A percentile compares a stretch with the other conserved stretches of the same genome.
phyloP scores from a whole-genome alignment of 768 basidiomycete genomes.

The Podaxis sp. region DNA sequence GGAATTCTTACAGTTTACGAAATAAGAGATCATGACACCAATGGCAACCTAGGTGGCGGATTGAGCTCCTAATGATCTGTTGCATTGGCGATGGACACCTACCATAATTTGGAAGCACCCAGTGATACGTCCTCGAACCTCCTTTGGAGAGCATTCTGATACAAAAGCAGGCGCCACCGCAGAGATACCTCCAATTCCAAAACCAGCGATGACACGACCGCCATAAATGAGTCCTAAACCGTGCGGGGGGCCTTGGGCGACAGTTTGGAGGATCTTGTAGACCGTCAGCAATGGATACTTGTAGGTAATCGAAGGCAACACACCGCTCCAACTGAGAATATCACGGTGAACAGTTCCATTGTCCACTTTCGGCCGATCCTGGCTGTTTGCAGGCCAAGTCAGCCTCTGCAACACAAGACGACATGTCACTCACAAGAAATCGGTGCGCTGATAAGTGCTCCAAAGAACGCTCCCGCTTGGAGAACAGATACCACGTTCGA shows the following conservation, averaged over 20 bases:
- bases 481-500: slow-evolving; percentile 87
- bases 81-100: not conserved
- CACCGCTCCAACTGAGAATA: slow-evolving; percentile 77
- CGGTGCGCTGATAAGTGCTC: slow-evolving; percentile 72
- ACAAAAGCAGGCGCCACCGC: slow-evolving; percentile 87
- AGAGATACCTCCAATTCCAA: slow-evolving; percentile 81
- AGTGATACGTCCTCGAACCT: slow-evolving; percentile 83
- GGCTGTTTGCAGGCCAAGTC: slow-evolving; percentile 34
- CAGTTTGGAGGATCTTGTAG: slow-evolving; percentile 65
- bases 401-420: not conserved
- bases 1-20: slow-evolving; percentile 63
- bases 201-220: slow-evolving; percentile 77
- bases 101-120: slow-evolving; percentile 88
- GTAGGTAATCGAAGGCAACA: slow-evolving; percentile 21
- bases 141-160: slow-evolving; percentile 84
- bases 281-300: not conserved
- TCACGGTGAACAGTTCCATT: slow-evolving; percentile 54
- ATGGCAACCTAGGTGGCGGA: slow-evolving; percentile 49
- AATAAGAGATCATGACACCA: slow-evolving; percentile 86
- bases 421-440: slow-evolving; percentile 51
- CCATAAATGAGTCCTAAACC: slow-evolving; percentile 74
- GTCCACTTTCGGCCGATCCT: slow-evolving; percentile 67
- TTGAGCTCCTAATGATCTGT: not conserved
- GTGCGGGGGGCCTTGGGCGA: slow-evolving; percentile 49
- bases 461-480: slow-evolving; percentile 88